Conservation (phyloP, 2,329 filamentous ascomycete genomes). For the Colletotrichum falcatum region DNA sequence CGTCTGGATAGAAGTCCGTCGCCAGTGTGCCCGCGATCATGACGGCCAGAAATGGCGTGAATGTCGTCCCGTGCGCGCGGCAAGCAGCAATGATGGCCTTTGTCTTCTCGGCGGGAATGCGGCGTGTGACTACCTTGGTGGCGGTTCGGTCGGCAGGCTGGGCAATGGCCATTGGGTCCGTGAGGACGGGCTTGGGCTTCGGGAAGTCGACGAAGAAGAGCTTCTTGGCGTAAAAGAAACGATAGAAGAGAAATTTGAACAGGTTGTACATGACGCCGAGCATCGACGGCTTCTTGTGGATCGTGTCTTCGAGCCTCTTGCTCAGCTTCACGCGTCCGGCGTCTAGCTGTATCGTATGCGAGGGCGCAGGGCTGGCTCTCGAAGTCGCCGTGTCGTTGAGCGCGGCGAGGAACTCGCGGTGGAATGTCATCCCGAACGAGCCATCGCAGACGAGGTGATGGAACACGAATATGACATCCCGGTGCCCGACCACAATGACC, state of each 20-base stretch:
- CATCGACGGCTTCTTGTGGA: conserved; percentile 23
- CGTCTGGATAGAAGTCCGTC: conserved; percentile 43
- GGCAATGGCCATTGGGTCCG: conserved; percentile 6
- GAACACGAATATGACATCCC: conserved; percentile 31
- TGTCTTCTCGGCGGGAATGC: conserved; percentile 25
- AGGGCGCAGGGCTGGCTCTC: not conserved
- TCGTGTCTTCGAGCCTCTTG: conserved; percentile 1
- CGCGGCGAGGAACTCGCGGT: conserved; percentile 29
- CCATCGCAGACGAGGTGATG: conserved; percentile 38
- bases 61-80: conserved; percentile 42
- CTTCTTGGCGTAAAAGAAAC: conserved; percentile 33
- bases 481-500: conserved; percentile 25
- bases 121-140: conserved; percentile 28
- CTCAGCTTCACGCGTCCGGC: conserved; percentile 18
- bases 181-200: conserved; percentile 8
- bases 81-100: conserved; percentile 40
- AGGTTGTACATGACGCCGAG: conserved; percentile 32
- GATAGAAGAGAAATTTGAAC: conserved; percentile 25
- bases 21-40: conserved; percentile 40
- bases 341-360: conserved; percentile 3
- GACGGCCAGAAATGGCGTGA: conserved; percentile 43
- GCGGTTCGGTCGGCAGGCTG: conserved; percentile 6
- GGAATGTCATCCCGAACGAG: conserved; percentile 32
- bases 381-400: conserved; percentile 26
- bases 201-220: conserved; percentile 36